Conservation (phyloP, 225 moss, liverwort and hornwort genomes). For the Rhytidiadelphus loreus region DNA sequence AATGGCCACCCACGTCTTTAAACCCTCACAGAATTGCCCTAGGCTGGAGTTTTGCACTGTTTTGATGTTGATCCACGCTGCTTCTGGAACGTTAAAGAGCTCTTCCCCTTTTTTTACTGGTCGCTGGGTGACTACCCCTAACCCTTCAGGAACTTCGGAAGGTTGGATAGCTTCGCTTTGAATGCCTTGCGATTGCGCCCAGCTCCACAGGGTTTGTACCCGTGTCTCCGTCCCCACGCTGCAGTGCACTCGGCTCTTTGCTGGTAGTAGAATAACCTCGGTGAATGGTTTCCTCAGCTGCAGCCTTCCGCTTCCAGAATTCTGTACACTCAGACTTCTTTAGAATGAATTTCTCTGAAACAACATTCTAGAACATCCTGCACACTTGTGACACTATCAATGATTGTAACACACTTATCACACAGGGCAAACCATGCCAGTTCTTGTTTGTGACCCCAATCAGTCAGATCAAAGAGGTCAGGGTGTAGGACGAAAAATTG, state of each 20-base stretch:
- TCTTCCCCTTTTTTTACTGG: slow-evolving; percentile 68
- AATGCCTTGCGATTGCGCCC: slow-evolving; percentile 38
- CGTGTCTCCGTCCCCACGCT: slow-evolving; percentile 24
- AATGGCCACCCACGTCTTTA: slow-evolving; percentile 73
- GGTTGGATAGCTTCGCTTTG: slow-evolving; percentile 15
- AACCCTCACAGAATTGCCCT: slow-evolving; percentile 33
- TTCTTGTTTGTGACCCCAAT: neutral
- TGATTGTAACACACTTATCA: neutral
- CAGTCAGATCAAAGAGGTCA: neutral
- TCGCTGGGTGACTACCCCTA: slow-evolving; percentile 62
- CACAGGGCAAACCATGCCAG: neutral
- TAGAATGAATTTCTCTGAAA: neutral
- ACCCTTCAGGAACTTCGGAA: slow-evolving; percentile 23
- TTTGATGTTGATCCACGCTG: slow-evolving; percentile 60
- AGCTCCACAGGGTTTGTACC: slow-evolving; percentile 33
- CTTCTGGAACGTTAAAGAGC: slow-evolving; percentile 47
- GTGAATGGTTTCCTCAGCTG: neutral
- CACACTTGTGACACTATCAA: neutral
- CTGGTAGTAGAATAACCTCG: neutral
- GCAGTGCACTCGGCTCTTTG: slow-evolving; percentile 23
- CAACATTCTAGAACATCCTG: neutral
- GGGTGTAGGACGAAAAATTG: neutral
- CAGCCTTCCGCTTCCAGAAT: slow-evolving; percentile 1
- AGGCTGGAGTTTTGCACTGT: slow-evolving; percentile 43
- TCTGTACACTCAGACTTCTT: neutral